A percentile compares a stretch with the other conserved stretches of the same genome.
These are phyloP conservation scores for Cynanchum wilfordii DNA, from an alignment of 257 asterid genomes.

Conservation along the genomic window DNA sequence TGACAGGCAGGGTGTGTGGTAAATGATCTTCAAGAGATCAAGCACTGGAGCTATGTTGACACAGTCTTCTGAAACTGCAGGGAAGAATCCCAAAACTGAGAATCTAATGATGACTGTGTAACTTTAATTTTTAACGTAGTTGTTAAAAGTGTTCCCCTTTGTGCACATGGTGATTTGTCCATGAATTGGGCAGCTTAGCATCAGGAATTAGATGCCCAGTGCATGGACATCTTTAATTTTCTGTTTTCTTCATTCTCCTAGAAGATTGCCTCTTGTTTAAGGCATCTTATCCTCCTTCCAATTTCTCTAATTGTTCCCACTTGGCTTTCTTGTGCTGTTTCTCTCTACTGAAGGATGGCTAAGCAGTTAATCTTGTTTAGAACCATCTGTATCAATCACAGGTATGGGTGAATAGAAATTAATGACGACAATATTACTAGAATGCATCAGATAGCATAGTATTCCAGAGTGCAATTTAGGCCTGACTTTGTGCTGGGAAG, in stretches of 20 bases:
- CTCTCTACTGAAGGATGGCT: constrained; percentile 1
- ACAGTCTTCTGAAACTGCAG: not conserved
- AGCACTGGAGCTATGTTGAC: not conserved
- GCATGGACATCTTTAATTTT: not conserved
- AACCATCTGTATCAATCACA: not conserved
- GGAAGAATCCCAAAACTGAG: not conserved
- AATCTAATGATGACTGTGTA: not conserved
- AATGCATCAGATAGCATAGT: not conserved
- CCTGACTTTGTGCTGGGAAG: not conserved
- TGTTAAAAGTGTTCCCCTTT: not conserved
- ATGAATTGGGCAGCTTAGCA: not conserved
- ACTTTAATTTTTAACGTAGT: not conserved
- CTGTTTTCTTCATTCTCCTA: not conserved
- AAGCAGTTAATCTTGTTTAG: not conserved
- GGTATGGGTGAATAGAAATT: not conserved
- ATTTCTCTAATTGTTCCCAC: not conserved
- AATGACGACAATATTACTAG: not conserved
- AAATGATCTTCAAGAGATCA: not conserved
- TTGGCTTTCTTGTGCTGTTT: not conserved
- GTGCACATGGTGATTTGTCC: not conserved
- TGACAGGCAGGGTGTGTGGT: not conserved
- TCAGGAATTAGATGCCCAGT: not conserved
- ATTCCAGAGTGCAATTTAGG: not conserved
- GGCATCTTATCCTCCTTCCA: not conserved
- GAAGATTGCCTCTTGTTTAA: not conserved